Evolutionary conservation across 495 filamentous ascomycete genomes (phyloP).

Genomic region (Neurospora tetraspora): DNA sequence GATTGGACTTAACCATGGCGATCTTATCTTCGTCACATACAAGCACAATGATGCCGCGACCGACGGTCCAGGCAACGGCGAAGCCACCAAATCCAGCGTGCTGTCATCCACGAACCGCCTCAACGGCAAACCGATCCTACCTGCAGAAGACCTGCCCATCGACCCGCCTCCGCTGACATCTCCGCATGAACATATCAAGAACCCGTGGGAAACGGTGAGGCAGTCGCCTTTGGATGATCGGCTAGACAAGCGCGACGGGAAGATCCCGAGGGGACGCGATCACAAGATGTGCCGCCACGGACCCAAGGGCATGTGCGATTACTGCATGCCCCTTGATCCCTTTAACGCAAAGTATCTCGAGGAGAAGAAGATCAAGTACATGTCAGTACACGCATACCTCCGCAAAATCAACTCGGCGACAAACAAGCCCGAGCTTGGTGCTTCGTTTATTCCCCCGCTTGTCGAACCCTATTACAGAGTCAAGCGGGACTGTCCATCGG

Average conservation of each 20-base stretch:
- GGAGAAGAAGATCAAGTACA: slow-evolving; percentile 96
- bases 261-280: slow-evolving; percentile 71
- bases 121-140: slow-evolving; percentile 68
- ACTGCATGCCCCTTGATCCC: slow-evolving; percentile 96
- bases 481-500: slow-evolving; percentile 77
- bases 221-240: slow-evolving; percentile 80
- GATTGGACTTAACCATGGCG: slow-evolving; percentile 80
- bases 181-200: slow-evolving; percentile 58
- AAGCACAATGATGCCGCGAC: slow-evolving; percentile 31
- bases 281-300: slow-evolving; percentile 90
- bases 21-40: slow-evolving; percentile 81
- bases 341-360: slow-evolving; percentile 78
- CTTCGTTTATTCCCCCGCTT: slow-evolving; percentile 91
- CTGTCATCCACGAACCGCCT: slow-evolving; percentile 48
- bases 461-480: slow-evolving; percentile 92
- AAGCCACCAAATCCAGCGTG: slow-evolving; percentile 29
- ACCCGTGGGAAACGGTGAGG: slow-evolving; percentile 84
- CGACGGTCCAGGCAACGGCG: slow-evolving; percentile 22
- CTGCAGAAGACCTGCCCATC: slow-evolving; percentile 55
- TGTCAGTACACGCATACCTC: slow-evolving; percentile 91
- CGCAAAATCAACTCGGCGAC: slow-evolving; percentile 91
- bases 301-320: slow-evolving; percentile 96
- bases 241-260: slow-evolving; percentile 84
- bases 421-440: slow-evolving; percentile 85
- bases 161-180: slow-evolving; percentile 47